Evolutionary conservation across 2,329 filamentous ascomycete species (phyloP).

Genomic region (Aspergillus floridensis): DNA sequence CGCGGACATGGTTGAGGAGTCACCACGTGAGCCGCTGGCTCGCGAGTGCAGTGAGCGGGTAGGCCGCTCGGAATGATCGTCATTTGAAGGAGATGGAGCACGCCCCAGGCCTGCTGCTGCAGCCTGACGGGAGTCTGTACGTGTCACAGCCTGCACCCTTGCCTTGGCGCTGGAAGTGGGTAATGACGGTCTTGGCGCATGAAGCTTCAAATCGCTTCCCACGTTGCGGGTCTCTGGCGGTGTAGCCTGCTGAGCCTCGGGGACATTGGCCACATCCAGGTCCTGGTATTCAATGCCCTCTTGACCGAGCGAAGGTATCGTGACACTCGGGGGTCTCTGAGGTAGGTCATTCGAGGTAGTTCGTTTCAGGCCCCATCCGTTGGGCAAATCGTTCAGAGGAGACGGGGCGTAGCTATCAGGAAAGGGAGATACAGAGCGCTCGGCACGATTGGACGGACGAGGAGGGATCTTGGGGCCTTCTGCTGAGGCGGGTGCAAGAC

Average conservation of each 20-base stretch:
- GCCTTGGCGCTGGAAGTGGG: conserved; percentile 78
- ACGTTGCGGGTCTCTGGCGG: conserved; percentile 76
- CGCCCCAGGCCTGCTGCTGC: conserved; percentile 81
- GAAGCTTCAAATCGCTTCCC: conserved; percentile 76
- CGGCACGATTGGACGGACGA: conserved; percentile 65
- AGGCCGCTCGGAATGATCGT: conserved; percentile 52
- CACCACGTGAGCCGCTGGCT: conserved; percentile 56
- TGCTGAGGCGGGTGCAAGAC: conserved; percentile 36
- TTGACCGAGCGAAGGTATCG: conserved; percentile 80
- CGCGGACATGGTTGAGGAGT: conserved; percentile 46
- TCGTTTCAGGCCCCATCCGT: conserved; percentile 36
- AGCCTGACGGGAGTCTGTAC: conserved; percentile 84
- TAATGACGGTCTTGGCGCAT: conserved; percentile 85
- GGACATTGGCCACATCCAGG: conserved; percentile 45
- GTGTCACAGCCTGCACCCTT: conserved; percentile 78
- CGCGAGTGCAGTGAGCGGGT: conserved; percentile 61
- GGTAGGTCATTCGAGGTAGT: conserved; percentile 38
- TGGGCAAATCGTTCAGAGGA: conserved; percentile 70
- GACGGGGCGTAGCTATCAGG: conserved; percentile 79
- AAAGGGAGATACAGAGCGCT: conserved; percentile 74
- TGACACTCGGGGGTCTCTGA: conserved; percentile 70
- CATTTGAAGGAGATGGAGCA: conserved; percentile 45
- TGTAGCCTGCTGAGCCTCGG: conserved; percentile 46
- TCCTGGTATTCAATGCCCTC: conserved; percentile 87
- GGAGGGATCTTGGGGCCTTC: conserved; percentile 73